Evolutionary conservation across 441 rosid species (phyloP).

Genomic region (Erodium moschatum): DNA sequence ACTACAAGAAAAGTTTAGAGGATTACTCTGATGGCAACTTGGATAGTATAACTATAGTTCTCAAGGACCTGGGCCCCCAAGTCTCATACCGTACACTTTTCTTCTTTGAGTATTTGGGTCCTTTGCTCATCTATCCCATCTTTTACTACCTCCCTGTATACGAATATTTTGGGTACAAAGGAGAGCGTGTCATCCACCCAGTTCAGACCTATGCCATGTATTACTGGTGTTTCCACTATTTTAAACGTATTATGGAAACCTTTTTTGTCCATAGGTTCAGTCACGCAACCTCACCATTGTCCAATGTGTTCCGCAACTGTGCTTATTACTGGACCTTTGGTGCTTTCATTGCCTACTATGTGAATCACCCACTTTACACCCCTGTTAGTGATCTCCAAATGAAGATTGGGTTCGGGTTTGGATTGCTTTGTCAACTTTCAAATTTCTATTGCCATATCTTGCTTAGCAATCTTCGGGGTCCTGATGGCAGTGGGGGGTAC

Average conservation of each 20-base stretch:
- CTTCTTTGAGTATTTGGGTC: constrained; percentile 89
- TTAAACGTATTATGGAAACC: constrained; percentile 83
- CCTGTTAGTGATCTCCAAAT: constrained; percentile 73
- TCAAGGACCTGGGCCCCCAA: constrained; percentile 96
- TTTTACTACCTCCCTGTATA: constrained; percentile 84
- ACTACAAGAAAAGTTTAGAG: constrained; percentile 56
- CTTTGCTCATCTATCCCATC: constrained; percentile 66
- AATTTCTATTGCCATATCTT: constrained; percentile 81
- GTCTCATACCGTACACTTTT: constrained; percentile 87
- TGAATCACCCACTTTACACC: constrained; percentile 84
- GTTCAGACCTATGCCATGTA: constrained; percentile 87
- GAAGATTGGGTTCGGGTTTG: constrained; percentile 85
- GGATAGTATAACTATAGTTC: constrained; percentile 48
- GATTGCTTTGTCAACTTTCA: constrained; percentile 59
- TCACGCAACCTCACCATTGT: constrained; percentile 78
- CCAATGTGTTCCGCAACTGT: constrained; percentile 84
- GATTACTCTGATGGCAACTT: constrained; percentile 62
- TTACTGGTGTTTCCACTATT: constrained; percentile 92
- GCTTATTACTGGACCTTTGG: constrained; percentile 91
- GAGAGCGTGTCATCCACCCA: constrained; percentile 51
- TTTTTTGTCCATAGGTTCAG: constrained; percentile 81
- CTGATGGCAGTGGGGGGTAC: constrained; percentile 60
- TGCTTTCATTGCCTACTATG: constrained; percentile 60
- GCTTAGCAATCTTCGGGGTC: constrained; percentile 63
- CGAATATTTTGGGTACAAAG: constrained; percentile 55